phyloP scores from a whole-genome alignment of 148 eudicot genomes.

The Rheum nobile region DNA sequence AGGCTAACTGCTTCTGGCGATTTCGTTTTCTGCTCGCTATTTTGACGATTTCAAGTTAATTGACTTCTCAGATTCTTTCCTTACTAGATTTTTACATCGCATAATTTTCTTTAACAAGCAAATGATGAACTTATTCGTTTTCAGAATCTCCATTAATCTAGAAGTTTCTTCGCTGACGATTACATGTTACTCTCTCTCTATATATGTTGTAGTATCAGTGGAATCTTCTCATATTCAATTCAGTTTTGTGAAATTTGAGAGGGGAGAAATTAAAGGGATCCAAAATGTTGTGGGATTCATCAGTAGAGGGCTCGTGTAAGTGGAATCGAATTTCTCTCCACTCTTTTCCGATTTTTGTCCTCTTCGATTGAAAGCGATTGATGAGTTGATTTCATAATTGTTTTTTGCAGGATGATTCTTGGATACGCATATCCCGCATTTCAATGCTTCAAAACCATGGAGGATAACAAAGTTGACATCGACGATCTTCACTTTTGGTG shows the following conservation, averaged over 20 bases:
- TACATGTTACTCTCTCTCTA: too few relatives aligned
- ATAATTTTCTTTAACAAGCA: too few relatives aligned
- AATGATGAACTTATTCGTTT: not conserved
- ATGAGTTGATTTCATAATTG: not conserved
- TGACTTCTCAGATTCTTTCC: too few relatives aligned
- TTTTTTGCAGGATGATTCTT: slow-evolving; percentile 45
- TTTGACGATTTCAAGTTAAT: too few relatives aligned
- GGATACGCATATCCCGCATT: slow-evolving; percentile 96
- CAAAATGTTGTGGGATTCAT: slow-evolving; percentile 68
- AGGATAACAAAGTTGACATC: slow-evolving; percentile 65
- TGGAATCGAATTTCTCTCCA: not conserved
- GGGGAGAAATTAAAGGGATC: not conserved
- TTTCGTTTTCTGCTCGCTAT: not conserved
- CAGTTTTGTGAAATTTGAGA: not conserved
- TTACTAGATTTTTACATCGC: not conserved
- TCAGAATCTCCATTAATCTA: too few relatives aligned
- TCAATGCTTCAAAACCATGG: slow-evolving; percentile 82
- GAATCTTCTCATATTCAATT: not conserved
- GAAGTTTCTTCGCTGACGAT: too few relatives aligned
- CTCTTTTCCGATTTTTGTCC: not conserved
- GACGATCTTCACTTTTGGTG: slow-evolving; percentile 90
- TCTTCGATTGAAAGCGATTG: not conserved
- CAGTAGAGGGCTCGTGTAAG: slow-evolving; percentile 65
- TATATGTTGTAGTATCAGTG: too few relatives aligned
- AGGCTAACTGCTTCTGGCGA: not conserved